phyloP scores from a whole-genome alignment of 2,329 filamentous ascomycete species.

The Purpureocillium takamizusanense region DNA sequence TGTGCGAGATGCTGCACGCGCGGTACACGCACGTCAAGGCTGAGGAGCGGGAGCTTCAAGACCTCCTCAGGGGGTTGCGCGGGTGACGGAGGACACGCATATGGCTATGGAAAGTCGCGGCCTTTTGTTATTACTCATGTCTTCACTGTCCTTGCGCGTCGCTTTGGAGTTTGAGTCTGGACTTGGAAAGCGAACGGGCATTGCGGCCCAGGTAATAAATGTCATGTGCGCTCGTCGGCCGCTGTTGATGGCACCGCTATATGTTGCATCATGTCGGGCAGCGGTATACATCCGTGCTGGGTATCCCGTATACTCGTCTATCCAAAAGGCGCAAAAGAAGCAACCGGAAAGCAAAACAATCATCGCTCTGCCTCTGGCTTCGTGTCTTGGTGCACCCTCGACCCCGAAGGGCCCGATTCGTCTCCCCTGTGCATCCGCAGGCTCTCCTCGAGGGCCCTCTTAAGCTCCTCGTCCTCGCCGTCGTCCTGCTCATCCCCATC shows the following conservation, averaged over 20 bases:
- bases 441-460: conserved; percentile 45
- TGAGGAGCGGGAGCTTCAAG: conserved; percentile 10
- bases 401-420: conserved; percentile 14
- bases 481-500: conserved; percentile 16
- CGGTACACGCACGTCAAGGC: conserved; percentile 6
- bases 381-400: not conserved
- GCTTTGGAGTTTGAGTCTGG: too few relatives aligned
- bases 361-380: too few relatives aligned
- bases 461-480: conserved; percentile 47
- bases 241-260: too few relatives aligned
- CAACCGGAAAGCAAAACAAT: too few relatives aligned
- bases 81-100: not conserved
- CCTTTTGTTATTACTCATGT: too few relatives aligned
- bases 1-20: conserved; percentile 6
- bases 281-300: not conserved
- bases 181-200: too few relatives aligned
- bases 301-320: conserved; percentile 2
- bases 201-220: too few relatives aligned
- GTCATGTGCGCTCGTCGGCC: too few relatives aligned
- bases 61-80: conserved; percentile 6
- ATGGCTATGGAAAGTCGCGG: too few relatives aligned
- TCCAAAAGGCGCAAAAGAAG: too few relatives aligned
- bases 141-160: too few relatives aligned
- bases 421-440: conserved; percentile 29
- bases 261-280: too few relatives aligned